Conservation (phyloP, 805 yeast genomes). For the Debaryomyces maramus region DNA sequence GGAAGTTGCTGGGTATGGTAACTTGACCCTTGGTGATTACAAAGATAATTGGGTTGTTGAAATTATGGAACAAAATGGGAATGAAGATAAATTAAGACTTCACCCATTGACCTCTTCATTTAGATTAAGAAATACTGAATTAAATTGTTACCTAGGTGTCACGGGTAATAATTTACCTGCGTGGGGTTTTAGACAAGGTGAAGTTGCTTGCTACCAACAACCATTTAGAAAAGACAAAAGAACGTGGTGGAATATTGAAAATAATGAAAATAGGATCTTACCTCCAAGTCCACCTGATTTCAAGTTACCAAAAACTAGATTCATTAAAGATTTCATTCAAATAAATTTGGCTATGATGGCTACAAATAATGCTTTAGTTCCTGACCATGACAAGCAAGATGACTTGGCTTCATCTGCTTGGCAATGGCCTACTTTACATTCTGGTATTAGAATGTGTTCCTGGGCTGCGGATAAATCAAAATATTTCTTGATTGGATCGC, state of each 20-base stretch:
- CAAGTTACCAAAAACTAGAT: conserved; percentile 70
- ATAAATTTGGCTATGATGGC: conserved; percentile 81
- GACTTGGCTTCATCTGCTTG: conserved; percentile 73
- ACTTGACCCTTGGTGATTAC: conserved; percentile 59
- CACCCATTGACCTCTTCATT: conserved; percentile 86
- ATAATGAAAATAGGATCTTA: conserved; percentile 58
- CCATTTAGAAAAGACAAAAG: conserved; percentile 76
- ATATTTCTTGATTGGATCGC: conserved; percentile 69
- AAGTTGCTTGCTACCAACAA: conserved; percentile 74
- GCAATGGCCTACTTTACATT: conserved; percentile 76
- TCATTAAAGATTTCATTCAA: conserved; percentile 68
- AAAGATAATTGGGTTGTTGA: conserved; percentile 81
- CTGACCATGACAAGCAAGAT: conserved; percentile 71
- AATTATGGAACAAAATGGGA: conserved; percentile 57
- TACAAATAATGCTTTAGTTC: conserved; percentile 77
- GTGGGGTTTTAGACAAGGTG: conserved; percentile 99
- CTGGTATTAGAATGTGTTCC: conserved; percentile 75
- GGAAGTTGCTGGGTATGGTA: conserved; percentile 78
- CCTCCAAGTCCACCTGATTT: conserved; percentile 62
- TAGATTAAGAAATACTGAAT: conserved; percentile 63
- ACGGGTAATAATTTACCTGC: conserved; percentile 81
- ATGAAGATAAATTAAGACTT: conserved; percentile 52
- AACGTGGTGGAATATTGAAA: conserved; percentile 87
- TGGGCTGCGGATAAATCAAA: conserved; percentile 60
- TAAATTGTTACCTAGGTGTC: conserved; percentile 85